Base-by-base conservation (phyloP, 2,329 filamentous ascomycete genomes). In the Geosmithia putterillii region DNA sequence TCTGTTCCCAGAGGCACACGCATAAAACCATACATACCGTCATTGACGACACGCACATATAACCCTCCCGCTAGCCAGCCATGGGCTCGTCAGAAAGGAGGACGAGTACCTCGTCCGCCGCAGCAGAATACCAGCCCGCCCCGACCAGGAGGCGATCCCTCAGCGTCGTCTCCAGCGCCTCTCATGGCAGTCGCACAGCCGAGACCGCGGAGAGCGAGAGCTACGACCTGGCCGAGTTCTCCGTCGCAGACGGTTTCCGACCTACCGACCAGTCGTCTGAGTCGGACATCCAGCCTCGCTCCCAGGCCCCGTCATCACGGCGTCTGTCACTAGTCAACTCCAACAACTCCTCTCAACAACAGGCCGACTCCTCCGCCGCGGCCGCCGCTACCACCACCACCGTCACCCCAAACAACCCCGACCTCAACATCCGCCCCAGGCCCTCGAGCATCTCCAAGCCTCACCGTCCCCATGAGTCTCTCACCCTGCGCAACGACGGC, bases 381-480 rank as follows among this genome's bases (percentile, higher is more conserved):
- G 44, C 46, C 49, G 20, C 48, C 44, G 35, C n/a, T n/a, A n/a
- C n/a, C n/a, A n/a, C n/a, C n/a, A n/a, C n/a, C n/a, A n/a, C n/a
- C n/a, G n/a, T n/a, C n/a, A n/a, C n/a, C n/a, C n/a, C n/a, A n/a
- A n/a, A n/a, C n/a, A n/a, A 45, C 46, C 19, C 46, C 41, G 34
- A 42, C 45, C 19, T 42, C 48, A 18, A 25, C 48, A 21, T 48
- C 51, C 36, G 46, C 49, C 42, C 47, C 49, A 64, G 71, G 45
- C 67, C 72, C 34, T 75, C 73, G 3, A 80, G 76, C 55, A 71
- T 71, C 40, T 63, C 70, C 14, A 81, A 81, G 48, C 64, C 70
- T n/a, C 65, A 64, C 5, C 62, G 60, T 12, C 61, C 57, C 7
- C 60, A 67, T 21, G 73, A 76, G 46, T 69, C 70, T 15, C 62